Conservation (phyloP, 805 yeast genomes). For the Metschnikowia noctiluminum region DNA sequence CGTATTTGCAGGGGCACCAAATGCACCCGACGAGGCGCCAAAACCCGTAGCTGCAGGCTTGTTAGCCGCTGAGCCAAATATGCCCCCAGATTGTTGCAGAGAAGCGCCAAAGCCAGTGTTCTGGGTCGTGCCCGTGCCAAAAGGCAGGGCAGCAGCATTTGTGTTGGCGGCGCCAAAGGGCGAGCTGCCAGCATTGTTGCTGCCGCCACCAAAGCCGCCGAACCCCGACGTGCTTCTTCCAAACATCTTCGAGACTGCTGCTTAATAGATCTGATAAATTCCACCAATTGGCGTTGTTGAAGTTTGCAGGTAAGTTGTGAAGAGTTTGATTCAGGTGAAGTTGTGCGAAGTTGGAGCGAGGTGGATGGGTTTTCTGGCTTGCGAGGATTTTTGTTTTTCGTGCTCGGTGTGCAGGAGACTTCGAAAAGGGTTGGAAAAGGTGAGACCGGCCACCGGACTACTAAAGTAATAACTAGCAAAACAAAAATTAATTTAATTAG, state of each 20-base stretch:
- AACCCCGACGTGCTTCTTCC: conserved; percentile 49
- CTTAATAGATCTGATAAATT: background rate
- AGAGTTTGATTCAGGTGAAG: background rate
- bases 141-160: conserved; percentile 16
- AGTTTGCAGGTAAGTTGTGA: background rate
- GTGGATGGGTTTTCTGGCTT: background rate
- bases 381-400: background rate
- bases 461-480: too few species aligned
- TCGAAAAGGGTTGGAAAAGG: background rate
- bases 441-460: too few species aligned
- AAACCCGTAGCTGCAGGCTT: conserved; percentile 34
- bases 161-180: conserved; percentile 11
- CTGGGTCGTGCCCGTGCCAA: conserved; percentile 14
- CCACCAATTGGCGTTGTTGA: background rate
- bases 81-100: conserved; percentile 16
- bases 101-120: conserved; percentile 11
- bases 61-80: conserved; percentile 17
- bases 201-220: conserved; percentile 44
- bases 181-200: conserved; percentile 11
- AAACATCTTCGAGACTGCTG: conserved; percentile 33
- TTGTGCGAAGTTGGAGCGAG: background rate
- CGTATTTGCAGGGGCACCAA: conserved; percentile 2
- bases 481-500: too few species aligned
- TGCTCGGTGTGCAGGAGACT: background rate
- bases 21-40: conserved; percentile 19